phyloP scores from a whole-genome alignment of 805 yeast genomes.

The Nakazawaea holstii region DNA sequence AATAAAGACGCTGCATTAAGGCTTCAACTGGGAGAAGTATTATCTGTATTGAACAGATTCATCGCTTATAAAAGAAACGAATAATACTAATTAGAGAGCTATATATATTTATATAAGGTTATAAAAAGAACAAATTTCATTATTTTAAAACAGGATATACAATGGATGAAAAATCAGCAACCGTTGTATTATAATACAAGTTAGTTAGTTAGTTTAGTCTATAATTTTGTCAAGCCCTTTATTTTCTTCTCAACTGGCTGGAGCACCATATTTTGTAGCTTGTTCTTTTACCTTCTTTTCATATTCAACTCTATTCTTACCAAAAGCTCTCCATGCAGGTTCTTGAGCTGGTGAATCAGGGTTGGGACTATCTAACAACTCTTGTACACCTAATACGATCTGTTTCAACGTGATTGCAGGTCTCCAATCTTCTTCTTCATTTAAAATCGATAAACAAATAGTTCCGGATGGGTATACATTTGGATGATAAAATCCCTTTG shows the following conservation, averaged over 20 bases:
- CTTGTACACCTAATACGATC: conserved; percentile 88
- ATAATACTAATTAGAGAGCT: conserved; percentile 8
- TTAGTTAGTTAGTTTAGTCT: not conserved
- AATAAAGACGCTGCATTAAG: conserved; percentile 54
- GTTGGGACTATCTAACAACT: conserved; percentile 82
- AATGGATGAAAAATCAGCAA: not conserved
- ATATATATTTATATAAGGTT: not conserved
- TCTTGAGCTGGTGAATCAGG: conserved; percentile 97
- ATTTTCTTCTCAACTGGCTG: conserved; percentile 11
- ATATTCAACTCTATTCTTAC: conserved; percentile 62
- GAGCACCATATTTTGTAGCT: conserved; percentile 60
- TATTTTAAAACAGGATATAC: too few species aligned
- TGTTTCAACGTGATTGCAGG: conserved; percentile 93
- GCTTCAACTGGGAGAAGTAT: conserved; percentile 59
- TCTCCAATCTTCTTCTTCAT: conserved; percentile 97
- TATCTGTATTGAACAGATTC: conserved; percentile 65
- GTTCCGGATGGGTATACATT: conserved; percentile 98
- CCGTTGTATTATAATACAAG: not conserved
- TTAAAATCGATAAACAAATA: conserved; percentile 84
- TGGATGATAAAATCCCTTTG: conserved; percentile 91
- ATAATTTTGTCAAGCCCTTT: not conserved
- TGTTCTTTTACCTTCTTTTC: conserved; percentile 78
- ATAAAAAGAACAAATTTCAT: not conserved
- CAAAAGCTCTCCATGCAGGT: conserved; percentile 89
- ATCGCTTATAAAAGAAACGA: conserved; percentile 66